Evolutionary conservation across 2,329 filamentous ascomycete genomes (phyloP), one percentile per base, ranked within the genome.

Genomic region (Sodiomyces alkalinus): DNA sequence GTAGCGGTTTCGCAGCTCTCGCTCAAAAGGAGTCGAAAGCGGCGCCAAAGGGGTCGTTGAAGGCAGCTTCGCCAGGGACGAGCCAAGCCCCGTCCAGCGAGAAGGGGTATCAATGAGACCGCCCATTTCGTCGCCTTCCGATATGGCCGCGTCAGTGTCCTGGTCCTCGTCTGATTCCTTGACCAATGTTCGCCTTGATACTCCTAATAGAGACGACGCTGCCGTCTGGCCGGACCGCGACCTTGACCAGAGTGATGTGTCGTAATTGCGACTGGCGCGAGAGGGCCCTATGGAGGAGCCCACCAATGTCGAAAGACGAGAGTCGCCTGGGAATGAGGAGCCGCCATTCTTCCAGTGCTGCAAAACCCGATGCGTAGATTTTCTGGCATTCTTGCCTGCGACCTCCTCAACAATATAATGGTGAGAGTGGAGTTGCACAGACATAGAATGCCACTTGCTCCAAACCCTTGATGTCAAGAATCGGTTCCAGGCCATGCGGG

Each of bases 31-130:
- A 1, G 53, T 54, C 6, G 58, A 53, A 6, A 61, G 41, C 10
- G 57, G 55, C 11, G 47, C 55, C 30, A 48, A 46, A 4, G 58
- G 58, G 4, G 57, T 62, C 4, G 56, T 62, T 7, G 58, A 51
- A 9, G 52, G 47, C 26, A 51, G 40, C 17, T 48, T 51, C 6
- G 49, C 42, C 34, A 55, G 47, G 5, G 53, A 47, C 17, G 53
- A 45, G 6, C 53, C 45, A 28, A 53, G 45, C 4, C 61, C 55
- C 3, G 56, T 60, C 50, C 58, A 55, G 27, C 56, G 56, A n/a
- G 58, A 63, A 3, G 60, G 60, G 6, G 60, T 64, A 26, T 54
- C 52, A 10, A 55, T 31, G 9, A 34, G 15, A 4, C 31, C 24
- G 16, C 26, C 21, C 16, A 30, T 26, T 6, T 18, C 23, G 12